phyloP scores from a whole-genome alignment of 2,329 filamentous ascomycete genomes.

The Trichoderma arundinaceum region DNA sequence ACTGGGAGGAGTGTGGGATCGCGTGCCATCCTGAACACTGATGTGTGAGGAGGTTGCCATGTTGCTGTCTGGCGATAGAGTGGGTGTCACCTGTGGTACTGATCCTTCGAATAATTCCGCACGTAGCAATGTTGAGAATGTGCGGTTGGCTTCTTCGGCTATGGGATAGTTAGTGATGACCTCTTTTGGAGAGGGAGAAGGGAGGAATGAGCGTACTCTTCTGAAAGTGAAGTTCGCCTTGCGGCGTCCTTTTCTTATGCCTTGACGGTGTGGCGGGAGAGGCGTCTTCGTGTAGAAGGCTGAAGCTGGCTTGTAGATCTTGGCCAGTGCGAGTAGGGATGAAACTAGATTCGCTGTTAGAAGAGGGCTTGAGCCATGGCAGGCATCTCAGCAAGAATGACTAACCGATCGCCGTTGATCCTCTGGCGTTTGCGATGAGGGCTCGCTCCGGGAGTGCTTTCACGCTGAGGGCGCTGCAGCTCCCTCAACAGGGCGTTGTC shows the following conservation, averaged over 20 bases:
- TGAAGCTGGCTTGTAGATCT: conserved; percentile 92
- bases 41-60: conserved; percentile 57
- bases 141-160: conserved; percentile 94
- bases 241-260: conserved; percentile 80
- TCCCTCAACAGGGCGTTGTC: conserved; percentile 59
- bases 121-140: conserved; percentile 84
- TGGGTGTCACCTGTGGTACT: conserved; percentile 78
- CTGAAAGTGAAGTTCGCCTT: conserved; percentile 92
- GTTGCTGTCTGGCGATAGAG: conserved; percentile 64
- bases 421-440: conserved; percentile 65
- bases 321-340: conserved; percentile 93
- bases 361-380: not conserved
- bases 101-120: conserved; percentile 91
- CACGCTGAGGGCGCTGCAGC: conserved; percentile 56
- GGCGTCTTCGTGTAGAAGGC: conserved; percentile 86
- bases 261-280: conserved; percentile 90
- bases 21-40: conserved; percentile 67
- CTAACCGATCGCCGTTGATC: conserved; percentile 66
- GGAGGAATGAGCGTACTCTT: conserved; percentile 67
- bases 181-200: not conserved
- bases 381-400: conserved; percentile 20
- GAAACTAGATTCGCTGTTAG: conserved; percentile 66
- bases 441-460: conserved; percentile 59
- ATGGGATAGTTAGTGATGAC: conserved; percentile 17
- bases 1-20: conserved; percentile 81